Conservation (phyloP, 345 rosid genomes). For the Litchi chinensis region DNA sequence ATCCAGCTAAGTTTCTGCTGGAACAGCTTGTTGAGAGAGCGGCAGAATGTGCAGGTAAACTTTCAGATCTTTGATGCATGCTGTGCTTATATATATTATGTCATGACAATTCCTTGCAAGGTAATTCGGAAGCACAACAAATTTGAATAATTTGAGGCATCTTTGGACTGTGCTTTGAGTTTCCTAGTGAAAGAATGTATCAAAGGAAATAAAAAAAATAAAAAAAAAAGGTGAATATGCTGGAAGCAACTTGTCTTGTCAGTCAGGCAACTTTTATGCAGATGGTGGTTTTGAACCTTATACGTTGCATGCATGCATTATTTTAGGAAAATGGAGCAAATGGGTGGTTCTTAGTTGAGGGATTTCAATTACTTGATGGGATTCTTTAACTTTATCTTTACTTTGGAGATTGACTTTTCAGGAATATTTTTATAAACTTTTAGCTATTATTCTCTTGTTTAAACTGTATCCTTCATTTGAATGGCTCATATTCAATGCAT, state of each 20-base stretch:
- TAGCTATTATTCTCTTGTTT: background rate
- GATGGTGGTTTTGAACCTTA: background rate
- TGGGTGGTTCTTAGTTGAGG: background rate
- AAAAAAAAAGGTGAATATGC: background rate
- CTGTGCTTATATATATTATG: background rate
- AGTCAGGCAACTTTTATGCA: background rate
- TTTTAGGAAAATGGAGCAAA: background rate
- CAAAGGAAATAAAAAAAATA: too few species aligned
- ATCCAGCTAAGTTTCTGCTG: conserved; percentile 88
- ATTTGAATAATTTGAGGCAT: background rate
- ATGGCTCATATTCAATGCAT: background rate
- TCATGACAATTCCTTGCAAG: conserved; percentile 3
- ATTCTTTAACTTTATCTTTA: background rate
- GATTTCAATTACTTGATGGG: background rate
- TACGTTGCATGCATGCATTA: background rate
- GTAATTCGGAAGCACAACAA: background rate
- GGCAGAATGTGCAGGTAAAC: conserved; percentile 84
- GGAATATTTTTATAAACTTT: background rate
- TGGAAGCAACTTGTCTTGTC: background rate
- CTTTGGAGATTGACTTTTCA: background rate
- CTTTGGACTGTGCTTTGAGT: background rate
- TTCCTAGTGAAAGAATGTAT: background rate
- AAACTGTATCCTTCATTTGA: background rate
- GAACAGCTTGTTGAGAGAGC: conserved; percentile 84
- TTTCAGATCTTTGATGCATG: background rate